Conservation (phyloP, 306 rosid genomes). For the Ochetophila trinervis region DNA sequence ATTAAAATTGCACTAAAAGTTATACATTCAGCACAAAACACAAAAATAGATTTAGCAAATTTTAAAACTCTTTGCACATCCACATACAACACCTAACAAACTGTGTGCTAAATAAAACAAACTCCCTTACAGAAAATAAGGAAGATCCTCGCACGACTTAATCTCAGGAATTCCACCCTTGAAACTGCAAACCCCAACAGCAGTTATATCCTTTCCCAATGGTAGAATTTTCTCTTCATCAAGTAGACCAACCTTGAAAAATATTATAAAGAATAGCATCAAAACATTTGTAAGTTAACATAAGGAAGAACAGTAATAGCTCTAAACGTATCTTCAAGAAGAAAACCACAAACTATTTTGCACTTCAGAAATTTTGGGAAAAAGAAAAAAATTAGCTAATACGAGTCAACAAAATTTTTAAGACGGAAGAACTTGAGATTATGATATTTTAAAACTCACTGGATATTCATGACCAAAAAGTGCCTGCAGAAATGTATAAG, state of each 20-base stretch:
- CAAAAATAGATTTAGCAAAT: neutral
- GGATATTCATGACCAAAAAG: conserved; percentile 76
- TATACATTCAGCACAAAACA: too few species aligned
- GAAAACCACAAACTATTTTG: conserved; percentile 4
- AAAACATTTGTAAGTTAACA: neutral
- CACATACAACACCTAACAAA: neutral
- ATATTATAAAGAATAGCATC: conserved; percentile 12
- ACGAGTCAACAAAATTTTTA: neutral
- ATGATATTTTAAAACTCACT: conserved; percentile 46
- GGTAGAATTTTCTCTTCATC: conserved; percentile 92
- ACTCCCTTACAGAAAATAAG: conserved; percentile 75
- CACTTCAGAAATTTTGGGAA: neutral
- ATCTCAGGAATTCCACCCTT: conserved; percentile 65
- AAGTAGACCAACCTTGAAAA: conserved; percentile 74
- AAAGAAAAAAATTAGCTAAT: neutral
- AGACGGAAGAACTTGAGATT: too few species aligned
- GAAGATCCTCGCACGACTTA: conserved; percentile 76
- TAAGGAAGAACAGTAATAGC: conserved; percentile 3
- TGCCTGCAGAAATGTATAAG: conserved; percentile 74
- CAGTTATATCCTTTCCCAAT: conserved; percentile 72
- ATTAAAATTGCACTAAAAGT: too few species aligned
- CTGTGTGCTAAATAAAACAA: neutral
- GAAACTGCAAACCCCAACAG: conserved; percentile 69
- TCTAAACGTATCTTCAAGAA: neutral
- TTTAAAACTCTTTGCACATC: neutral